These are phyloP conservation scores for Cryptosporidium parvum DNA, from an alignment of 169 alveolate genomes.

Conservation along the genomic window DNA sequence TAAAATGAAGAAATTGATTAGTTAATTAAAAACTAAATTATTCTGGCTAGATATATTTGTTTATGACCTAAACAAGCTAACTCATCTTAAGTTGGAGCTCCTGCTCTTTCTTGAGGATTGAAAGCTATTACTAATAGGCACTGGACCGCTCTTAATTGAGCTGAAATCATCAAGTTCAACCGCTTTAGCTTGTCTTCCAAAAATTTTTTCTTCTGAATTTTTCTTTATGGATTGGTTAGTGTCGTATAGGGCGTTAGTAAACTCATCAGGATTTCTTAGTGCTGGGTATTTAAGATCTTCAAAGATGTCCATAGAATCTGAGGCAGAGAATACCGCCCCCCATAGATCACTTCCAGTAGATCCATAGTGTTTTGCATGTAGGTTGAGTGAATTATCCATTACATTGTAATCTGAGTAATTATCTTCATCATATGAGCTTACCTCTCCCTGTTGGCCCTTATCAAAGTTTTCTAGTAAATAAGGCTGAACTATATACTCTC, in stretches of 20 bases:
- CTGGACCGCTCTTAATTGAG: background rate
- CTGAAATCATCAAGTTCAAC: conserved; percentile 23
- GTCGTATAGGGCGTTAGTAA: conserved; percentile 41
- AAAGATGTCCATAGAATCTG: conserved; percentile 44
- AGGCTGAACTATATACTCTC: conserved; percentile 49
- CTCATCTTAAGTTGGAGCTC: background rate
- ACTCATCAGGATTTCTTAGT: conserved; percentile 55
- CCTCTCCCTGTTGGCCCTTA: background rate
- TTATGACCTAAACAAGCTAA: background rate
- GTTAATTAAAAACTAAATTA: too few species aligned
- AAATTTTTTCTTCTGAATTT: background rate
- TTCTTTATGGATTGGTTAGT: background rate
- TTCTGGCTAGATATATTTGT: background rate
- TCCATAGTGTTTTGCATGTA: background rate
- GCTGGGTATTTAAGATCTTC: conserved; percentile 61
- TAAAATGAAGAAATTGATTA: background rate
- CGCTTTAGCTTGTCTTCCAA: conserved; percentile 45
- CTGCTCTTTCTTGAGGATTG: conserved; percentile 5
- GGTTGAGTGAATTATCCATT: background rate
- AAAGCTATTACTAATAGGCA: conserved; percentile 2
- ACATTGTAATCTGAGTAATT: background rate
- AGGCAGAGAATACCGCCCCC: conserved; percentile 31
- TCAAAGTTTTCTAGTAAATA: conserved; percentile 33
- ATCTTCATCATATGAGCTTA: background rate
- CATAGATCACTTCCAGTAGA: conserved; percentile 53